These are phyloP conservation scores for Populus hybrid DNA, from an alignment of 441 rosid species.

Conservation along the genomic window DNA sequence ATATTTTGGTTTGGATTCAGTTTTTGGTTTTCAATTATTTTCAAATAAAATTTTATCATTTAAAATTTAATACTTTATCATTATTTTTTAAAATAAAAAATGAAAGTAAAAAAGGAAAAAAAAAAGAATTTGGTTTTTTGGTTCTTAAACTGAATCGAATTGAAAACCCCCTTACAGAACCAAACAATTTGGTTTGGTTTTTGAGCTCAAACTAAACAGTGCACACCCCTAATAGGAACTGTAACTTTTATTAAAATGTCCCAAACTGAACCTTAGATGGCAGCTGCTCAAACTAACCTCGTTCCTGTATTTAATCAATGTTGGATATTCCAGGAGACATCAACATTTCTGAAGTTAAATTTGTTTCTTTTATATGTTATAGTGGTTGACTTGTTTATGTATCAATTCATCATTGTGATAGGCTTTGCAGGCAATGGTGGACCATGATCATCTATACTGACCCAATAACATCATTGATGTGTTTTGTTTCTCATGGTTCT, in stretches of 20 bases:
- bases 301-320: neutral
- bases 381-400: neutral
- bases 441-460: neutral
- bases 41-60: neutral
- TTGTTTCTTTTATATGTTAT: neutral
- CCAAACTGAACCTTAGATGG: neutral
- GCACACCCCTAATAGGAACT: neutral
- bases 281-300: neutral
- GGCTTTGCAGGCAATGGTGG: neutral
- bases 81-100: no score
- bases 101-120: neutral
- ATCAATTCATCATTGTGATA: neutral
- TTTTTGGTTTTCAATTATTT: neutral
- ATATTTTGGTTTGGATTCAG: neutral
- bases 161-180: neutral
- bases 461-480: neutral
- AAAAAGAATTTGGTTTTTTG: no score
- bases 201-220: neutral
- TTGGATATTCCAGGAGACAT: neutral
- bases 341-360: neutral
- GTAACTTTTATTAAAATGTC: neutral
- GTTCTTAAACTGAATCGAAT: no score
- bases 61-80: neutral
- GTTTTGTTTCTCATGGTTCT: neutral
- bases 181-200: neutral